Percentiles rank a stretch among this genome's conserved stretches.
Evolutionary conservation across 495 filamentous ascomycete genomes (phyloP).

Genomic region (Penicillium maclennaniae): DNA sequence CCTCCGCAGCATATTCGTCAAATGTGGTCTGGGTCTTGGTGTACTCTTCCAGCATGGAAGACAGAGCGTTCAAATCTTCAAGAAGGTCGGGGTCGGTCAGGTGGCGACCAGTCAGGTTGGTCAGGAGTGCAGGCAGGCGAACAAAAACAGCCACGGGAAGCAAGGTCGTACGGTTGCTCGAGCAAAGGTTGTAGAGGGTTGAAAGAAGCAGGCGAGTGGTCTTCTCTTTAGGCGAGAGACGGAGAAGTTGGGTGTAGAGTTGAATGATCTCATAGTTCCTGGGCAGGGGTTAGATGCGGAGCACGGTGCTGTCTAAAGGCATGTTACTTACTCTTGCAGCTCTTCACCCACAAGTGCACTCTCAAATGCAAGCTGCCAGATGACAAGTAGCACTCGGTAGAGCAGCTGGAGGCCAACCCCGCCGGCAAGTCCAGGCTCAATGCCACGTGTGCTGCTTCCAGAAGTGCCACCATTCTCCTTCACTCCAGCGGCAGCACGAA

Average conservation of each 20-base stretch:
- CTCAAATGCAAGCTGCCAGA: slow-evolving; percentile 97
- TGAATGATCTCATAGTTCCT: slow-evolving; percentile 91
- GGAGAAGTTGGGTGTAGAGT: slow-evolving; percentile 83
- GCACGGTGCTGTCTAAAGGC: background rate
- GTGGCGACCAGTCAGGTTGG: slow-evolving; percentile 77
- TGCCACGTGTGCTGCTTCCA: slow-evolving; percentile 57
- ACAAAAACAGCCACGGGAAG: slow-evolving; percentile 78
- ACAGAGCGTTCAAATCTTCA: slow-evolving; percentile 75
- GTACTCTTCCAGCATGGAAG: slow-evolving; percentile 82
- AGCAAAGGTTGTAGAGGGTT: slow-evolving; percentile 80
- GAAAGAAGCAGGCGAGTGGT: slow-evolving; percentile 88
- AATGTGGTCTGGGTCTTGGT: slow-evolving; percentile 96
- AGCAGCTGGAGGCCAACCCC: slow-evolving; percentile 89
- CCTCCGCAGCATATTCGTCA: slow-evolving; percentile 88
- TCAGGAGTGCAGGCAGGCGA: slow-evolving; percentile 74
- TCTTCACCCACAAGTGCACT: slow-evolving; percentile 77
- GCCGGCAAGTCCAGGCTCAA: slow-evolving; percentile 66
- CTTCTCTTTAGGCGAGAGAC: slow-evolving; percentile 95
- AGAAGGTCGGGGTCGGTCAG: slow-evolving; percentile 84
- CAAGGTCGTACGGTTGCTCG: slow-evolving; percentile 67
- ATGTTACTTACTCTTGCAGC: slow-evolving; percentile 66
- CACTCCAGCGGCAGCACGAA: slow-evolving; percentile 72
- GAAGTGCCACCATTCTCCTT: slow-evolving; percentile 67
- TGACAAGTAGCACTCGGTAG: slow-evolving; percentile 85
- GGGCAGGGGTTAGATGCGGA: slow-evolving; percentile 2